phyloP scores from a whole-genome alignment of 371 early-diverging fungal species.

The Dinochytrium kinnereticum region DNA sequence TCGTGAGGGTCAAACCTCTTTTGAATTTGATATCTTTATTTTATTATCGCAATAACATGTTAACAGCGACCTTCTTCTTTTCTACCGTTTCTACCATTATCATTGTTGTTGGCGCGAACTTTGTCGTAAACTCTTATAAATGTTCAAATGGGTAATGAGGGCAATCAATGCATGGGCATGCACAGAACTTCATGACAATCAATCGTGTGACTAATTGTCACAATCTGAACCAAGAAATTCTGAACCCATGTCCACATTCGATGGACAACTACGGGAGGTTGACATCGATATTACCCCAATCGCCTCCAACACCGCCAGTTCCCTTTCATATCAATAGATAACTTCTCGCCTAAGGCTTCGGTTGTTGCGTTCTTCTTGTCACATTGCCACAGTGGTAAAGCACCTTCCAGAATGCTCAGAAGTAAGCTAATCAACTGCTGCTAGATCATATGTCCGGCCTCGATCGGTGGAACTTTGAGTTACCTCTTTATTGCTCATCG shows the following conservation, averaged over 20 bases:
- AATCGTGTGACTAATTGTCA: too few species aligned
- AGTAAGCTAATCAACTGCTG: background rate
- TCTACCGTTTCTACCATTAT: too few species aligned
- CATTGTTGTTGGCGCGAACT: too few species aligned
- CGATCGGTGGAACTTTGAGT: conserved; percentile 16
- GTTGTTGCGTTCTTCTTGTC: conserved; percentile 26
- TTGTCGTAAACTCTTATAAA: too few species aligned
- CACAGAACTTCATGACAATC: background rate
- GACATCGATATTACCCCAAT: background rate
- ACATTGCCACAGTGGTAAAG: conserved; percentile 31
- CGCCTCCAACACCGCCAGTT: conserved; percentile 5
- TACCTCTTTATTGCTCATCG: conserved; percentile 34
- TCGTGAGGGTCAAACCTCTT: too few species aligned
- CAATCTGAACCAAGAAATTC: too few species aligned
- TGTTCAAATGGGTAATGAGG: background rate
- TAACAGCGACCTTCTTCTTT: too few species aligned
- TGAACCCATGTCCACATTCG: conserved; percentile 36
- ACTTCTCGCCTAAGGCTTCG: conserved; percentile 3
- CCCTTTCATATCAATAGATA: conserved; percentile 25
- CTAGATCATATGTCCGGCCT: conserved; percentile 36
- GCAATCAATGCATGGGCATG: background rate
- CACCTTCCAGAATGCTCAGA: background rate
- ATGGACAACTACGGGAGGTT: conserved; percentile 23
- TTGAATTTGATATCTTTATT: too few species aligned
- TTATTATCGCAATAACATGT: too few species aligned